A percentile compares a stretch with the other conserved stretches of the same genome.
Conservation (phyloP, 768 basidiomycete genomes). For the Psilocybe subaeruginosa region DNA sequence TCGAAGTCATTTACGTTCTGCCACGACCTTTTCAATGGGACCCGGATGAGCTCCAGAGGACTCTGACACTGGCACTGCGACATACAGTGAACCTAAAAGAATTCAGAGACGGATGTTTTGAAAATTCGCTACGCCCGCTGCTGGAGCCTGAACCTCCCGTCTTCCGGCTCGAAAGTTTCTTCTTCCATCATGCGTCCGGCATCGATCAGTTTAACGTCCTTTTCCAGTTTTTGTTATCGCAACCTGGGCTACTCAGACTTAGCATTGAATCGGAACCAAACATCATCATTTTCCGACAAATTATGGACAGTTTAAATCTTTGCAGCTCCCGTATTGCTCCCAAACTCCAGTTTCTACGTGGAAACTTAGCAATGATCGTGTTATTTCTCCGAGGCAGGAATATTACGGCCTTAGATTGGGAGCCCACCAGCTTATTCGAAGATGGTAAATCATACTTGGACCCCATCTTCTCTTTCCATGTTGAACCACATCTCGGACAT, state of each 20-base stretch:
- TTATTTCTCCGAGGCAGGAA: neutral
- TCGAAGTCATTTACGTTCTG: neutral
- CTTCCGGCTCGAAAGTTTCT: neutral
- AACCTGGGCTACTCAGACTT: neutral
- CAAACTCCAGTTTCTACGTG: neutral
- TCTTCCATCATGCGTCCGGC: neutral
- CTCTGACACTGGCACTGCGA: neutral
- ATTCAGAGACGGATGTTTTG: neutral
- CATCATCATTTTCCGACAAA: neutral
- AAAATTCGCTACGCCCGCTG: neutral
- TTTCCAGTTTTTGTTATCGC: neutral
- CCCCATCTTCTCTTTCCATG: no score
- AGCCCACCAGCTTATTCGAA: neutral
- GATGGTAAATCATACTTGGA: neutral
- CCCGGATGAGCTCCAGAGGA: neutral
- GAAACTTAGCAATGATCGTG: neutral
- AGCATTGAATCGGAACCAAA: neutral
- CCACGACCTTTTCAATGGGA: neutral
- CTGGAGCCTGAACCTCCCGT: neutral
- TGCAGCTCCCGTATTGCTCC: neutral
- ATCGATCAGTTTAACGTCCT: neutral
- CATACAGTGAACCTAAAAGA: neutral
- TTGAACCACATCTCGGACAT: neutral
- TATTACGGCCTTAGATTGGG: neutral
- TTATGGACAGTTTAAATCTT: no score